Evolutionary conservation across 225 moss, liverwort and hornwort species (phyloP).

Genomic region (Bryum argenteum): DNA sequence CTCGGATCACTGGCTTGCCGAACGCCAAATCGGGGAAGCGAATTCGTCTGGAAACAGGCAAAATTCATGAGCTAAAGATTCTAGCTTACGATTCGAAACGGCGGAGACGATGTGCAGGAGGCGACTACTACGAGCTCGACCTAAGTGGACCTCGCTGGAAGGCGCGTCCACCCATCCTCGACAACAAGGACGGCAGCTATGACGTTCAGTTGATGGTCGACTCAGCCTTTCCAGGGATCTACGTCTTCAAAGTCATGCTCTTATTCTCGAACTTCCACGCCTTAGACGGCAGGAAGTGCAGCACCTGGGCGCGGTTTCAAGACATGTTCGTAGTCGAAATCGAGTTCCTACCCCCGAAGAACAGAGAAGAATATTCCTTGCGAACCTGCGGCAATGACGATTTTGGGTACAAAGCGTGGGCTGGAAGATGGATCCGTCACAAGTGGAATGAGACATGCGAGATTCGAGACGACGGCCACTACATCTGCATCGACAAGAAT

Average conservation of each 20-base stretch:
- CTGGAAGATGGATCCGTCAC: conserved; percentile 57
- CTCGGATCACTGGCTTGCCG: conserved; percentile 44
- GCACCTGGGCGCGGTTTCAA: conserved; percentile 32
- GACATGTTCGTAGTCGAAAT: conserved; percentile 43
- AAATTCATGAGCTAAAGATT: conserved; percentile 41
- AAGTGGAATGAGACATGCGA: conserved; percentile 52
- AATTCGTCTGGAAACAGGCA: conserved; percentile 31
- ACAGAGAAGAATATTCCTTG: conserved; percentile 21
- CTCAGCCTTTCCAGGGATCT: conserved; percentile 46
- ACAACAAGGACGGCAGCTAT: conserved; percentile 54
- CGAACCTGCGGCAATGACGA: conserved; percentile 38
- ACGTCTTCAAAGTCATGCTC: conserved; percentile 39
- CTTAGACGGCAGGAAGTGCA: conserved; percentile 26
- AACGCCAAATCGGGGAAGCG: conserved; percentile 26
- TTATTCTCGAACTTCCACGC: conserved; percentile 56
- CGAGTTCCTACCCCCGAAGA: conserved; percentile 33
- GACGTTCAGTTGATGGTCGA: conserved; percentile 47
- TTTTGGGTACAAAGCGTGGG: conserved; percentile 54
- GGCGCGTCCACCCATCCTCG: conserved; percentile 49
- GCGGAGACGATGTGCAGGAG: conserved; percentile 51
- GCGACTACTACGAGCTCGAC: conserved; percentile 65
- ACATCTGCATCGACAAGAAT: conserved; percentile 43
- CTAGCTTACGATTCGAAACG: conserved; percentile 47
- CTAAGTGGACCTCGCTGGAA: conserved; percentile 49
- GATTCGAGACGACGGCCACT: conserved; percentile 59